phyloP scores from a whole-genome alignment of 2,329 filamentous ascomycete species.

The Alternaria sp. region DNA sequence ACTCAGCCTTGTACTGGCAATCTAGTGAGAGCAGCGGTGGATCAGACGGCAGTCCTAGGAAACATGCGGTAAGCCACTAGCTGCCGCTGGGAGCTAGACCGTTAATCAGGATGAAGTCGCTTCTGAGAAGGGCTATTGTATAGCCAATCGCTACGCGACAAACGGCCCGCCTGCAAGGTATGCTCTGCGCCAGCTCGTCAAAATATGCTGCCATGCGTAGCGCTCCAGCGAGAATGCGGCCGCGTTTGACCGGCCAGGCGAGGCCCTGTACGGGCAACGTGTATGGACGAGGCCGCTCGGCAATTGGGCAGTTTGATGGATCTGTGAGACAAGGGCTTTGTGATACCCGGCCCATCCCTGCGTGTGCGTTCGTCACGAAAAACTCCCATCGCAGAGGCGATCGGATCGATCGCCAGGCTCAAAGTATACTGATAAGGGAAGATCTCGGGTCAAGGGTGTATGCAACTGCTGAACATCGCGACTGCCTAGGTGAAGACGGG shows the following conservation, averaged over 20 bases:
- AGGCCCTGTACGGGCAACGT: neutral
- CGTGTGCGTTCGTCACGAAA: neutral
- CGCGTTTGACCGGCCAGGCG: slow-evolving; percentile 16
- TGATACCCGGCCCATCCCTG: slow-evolving; percentile 4
- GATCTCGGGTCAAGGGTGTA: neutral
- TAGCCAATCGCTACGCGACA: slow-evolving; percentile 16
- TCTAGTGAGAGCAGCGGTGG: slow-evolving; percentile 18
- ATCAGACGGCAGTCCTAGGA: slow-evolving; percentile 16
- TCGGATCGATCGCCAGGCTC: neutral
- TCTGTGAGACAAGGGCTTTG: slow-evolving; percentile 1
- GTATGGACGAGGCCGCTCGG: slow-evolving; percentile 5
- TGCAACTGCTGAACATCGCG: neutral
- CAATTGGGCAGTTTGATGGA: slow-evolving; percentile 2
- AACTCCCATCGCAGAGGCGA: neutral
- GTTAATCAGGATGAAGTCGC: slow-evolving; percentile 21
- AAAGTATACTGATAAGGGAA: neutral
- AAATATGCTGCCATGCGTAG: slow-evolving; percentile 9
- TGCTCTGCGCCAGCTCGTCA: slow-evolving; percentile 16
- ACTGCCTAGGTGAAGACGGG: neutral
- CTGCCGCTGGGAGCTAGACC: slow-evolving; percentile 14
- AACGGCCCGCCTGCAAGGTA: slow-evolving; percentile 21
- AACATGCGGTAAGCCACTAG: slow-evolving; percentile 21
- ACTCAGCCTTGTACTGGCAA: slow-evolving; percentile 6
- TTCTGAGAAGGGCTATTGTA: slow-evolving; percentile 4
- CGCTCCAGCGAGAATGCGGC: slow-evolving; percentile 8